Evolutionary conservation across 106 monocot genomes (phyloP), one percentile per base, ranked within the genome.

Genomic region (Dendrobium chrysotoxum): DNA sequence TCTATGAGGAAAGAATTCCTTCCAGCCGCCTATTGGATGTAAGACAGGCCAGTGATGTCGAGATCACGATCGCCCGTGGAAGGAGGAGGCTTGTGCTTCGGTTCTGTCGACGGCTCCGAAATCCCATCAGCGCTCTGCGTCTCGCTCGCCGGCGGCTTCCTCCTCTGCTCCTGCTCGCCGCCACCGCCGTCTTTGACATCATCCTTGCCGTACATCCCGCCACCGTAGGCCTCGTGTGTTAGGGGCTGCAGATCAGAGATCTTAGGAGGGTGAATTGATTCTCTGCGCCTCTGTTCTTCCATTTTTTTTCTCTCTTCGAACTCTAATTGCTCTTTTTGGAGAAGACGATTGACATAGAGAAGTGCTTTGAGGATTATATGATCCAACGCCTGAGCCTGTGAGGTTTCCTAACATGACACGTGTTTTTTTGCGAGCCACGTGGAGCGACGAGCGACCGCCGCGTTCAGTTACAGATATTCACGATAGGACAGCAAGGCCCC

Each of bases 101-200:
- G 93, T 78, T 78, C 78, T 31, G 46, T 10, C 6, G 25, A 46
- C 0, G 30, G 40, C 78, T 88, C 87, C 67, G 54, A 81, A 13
- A 86, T 86, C 28, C 93, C 91, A 50, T 95, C 93, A 16, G 95
- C 91, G 64, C 93, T 93, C 86, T 95, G 92, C 31, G 89, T 92
- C 77, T 70, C 82, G 80, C 95, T 93, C 72, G 93, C 95, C 57
- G 85, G 85, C 13, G 80, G 81, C 31, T 78, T 50, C 23, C 42
- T 16, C 68, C 26, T 53, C 72, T 81, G 85, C 70, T 45, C 73
- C 54, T 76, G 47, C 41, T 38, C 26, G 38, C 75, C 18, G 35
- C 64, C 21, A 30, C 70, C 15, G n/a, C 42, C 18, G 41, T 45
- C 20, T 15, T 44, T 12, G 28, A 53, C 77, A 35, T 86, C 89